Evolutionary conservation across 2,329 filamentous ascomycete species (phyloP), one percentile per base, ranked within the genome.

Genomic region (Fusarium pininemorale): DNA sequence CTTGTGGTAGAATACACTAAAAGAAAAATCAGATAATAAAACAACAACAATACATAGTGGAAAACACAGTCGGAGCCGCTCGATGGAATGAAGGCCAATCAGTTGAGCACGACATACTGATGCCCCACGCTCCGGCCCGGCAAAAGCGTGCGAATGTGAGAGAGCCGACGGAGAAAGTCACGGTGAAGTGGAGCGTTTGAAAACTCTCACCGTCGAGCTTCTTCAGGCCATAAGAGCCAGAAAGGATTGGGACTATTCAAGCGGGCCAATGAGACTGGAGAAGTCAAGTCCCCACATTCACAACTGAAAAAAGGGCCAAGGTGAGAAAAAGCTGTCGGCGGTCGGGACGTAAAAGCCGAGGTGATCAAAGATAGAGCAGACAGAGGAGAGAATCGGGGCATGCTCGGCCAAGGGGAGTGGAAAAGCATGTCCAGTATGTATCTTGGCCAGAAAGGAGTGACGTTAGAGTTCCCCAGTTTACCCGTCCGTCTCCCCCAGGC

Each of bases 81-180:
- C 57, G 63, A 74, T 55, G 73, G 60, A 77, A 79, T 76, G 76
- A 72, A 75, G 70, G 66, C 80, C 80, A 82, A 82, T 82, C 80
- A 82, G 69, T 79, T 72, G 66, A 79, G 75, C 78, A 80, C 75
- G 78, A 77, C 78, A 77, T 59, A 67, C 73, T 72, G 66, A 74
- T 80, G 79, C 80, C 78, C 79, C 80, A 80, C 76, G 73, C 63
- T 56, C 77, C 73, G 77, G 76, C 66, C 76, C 74, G 76, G 76
- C 65, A 65, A 69, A 66, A 60, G 30, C 16, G 41, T 55, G 35
- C 62, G 65, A 59, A 42, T 32, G 38, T 20, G 41, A 50, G 38
- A 47, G 44, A 51, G 50, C n/a, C 39, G 44, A 73, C 66, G 53
- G 71, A 68, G 47, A 63, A 60, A 38, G 63, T 56, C 65, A 75